Base-by-base conservation (phyloP, 352 stramenopile genomes). In the Elongisporangium undulatum region DNA sequence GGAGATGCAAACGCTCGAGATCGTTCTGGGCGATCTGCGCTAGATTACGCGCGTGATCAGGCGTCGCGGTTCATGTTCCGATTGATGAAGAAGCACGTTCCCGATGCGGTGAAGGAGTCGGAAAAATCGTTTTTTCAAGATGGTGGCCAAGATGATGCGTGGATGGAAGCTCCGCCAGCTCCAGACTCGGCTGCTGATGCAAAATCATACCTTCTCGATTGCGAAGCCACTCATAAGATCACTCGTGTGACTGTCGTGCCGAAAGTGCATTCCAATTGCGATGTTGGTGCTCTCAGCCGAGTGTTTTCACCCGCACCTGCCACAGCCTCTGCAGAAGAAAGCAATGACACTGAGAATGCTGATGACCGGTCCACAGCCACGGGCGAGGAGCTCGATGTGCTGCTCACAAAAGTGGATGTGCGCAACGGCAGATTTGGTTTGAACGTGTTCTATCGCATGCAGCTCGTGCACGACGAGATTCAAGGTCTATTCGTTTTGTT, bases 331-430 rank as follows among this genome's bases (percentile, higher is more conserved):
- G 58, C 63, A 21, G 63, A 64, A 17, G 56, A 23, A 20, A 23
- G 21, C 48, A 51, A 23, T 13, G 48, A 51, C 4, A 13, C 6
- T 4, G 20, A 51, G 4, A 20, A 12, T 2, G n/a, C 79, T 19
- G 69, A 48, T 1, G 49, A 67, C 3, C 62, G 62, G n/a, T 62
- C 69, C 6, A 55, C 64, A 0, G 29, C 77, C 24, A 59, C 56
- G n/a, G 72, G 69, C 2, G 71, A 83, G 41, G 79, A 85, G 23
- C 77, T 80, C 53, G 64, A 83, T 21, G 78, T 75, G 1, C 51
- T 89, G 13, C 56, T 93, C 4, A 91, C 79, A 12, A 93, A 93
- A 60, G 82, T 91, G 12, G 81, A 93, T 50, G 77, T 91, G 13
- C 81, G 79, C 59, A 85, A 89, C 16, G 81, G 81, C 0, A 75